Conservation (phyloP, 768 basidiomycete genomes). For the Brasilioporus rufonigricans region DNA sequence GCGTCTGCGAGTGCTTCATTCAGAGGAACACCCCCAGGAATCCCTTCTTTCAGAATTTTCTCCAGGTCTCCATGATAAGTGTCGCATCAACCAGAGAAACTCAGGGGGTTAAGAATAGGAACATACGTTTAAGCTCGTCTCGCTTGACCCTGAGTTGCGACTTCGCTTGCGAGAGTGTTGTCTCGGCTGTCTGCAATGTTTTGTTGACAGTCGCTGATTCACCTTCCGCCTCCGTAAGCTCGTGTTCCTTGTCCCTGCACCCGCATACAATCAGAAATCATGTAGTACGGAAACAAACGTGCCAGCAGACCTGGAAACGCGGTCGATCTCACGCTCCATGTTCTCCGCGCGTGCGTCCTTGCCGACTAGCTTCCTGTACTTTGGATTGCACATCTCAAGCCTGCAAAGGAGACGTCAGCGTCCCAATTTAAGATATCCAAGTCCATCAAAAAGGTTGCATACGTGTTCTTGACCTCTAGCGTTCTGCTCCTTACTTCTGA, state of each 20-base stretch:
- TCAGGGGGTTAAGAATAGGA: neutral
- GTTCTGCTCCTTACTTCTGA: conserved; percentile 63
- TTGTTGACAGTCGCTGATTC: conserved; percentile 46
- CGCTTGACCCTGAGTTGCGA: conserved; percentile 59
- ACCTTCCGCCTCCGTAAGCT: conserved; percentile 39
- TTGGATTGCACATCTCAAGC: conserved; percentile 55
- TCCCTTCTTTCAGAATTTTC: conserved; percentile 39
- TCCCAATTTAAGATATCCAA: too few species aligned
- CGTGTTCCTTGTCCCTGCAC: conserved; percentile 65
- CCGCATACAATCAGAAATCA: neutral
- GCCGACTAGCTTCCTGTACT: conserved; percentile 66
- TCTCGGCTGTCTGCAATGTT: conserved; percentile 61
- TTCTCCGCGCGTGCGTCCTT: too few species aligned
- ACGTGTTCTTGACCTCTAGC: conserved; percentile 69
- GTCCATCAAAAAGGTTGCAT: too few species aligned
- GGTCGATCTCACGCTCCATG: conserved; percentile 72
- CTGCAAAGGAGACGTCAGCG: conserved; percentile 38
- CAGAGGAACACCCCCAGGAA: conserved; percentile 39
- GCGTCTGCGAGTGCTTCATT: conserved; percentile 48
- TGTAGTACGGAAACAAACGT: neutral
- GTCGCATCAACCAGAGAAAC: neutral
- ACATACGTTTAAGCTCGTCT: conserved; percentile 59
- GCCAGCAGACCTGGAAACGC: conserved; percentile 49
- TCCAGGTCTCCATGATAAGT: conserved; percentile 35
- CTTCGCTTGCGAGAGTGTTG: conserved; percentile 57